Evolutionary conservation across 2,329 filamentous ascomycete species (phyloP), one percentile per base, ranked within the genome.

Genomic region (Ceratocystis smalleyi): DNA sequence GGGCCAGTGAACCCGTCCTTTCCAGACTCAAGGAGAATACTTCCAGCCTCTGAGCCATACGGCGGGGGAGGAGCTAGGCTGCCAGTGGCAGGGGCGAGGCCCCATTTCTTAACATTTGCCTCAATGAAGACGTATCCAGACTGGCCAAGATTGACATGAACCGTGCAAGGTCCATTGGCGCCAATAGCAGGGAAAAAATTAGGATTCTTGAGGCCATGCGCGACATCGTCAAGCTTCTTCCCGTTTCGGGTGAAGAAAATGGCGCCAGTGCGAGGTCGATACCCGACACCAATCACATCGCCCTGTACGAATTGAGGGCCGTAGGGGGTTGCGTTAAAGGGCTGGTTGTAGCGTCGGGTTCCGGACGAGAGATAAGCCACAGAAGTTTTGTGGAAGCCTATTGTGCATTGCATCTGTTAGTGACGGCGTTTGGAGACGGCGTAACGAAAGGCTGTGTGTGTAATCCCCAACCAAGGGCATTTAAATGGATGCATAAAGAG

Each of bases 71-170:
- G 94, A 32, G 94, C 94, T 66, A 99, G 80, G 71, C 90, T 96
- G 66, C 94, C 94, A 1, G 90, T 96, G 82, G 95, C 95, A 4
- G 94, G 94, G 59, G 94, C 94, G 64, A 99, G 78, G 1, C 94
- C 94, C 94, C 94, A 99, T 79, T 97, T 99, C 83, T 99, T 99
- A 67, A 99, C 94, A 71, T 99, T 99, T 67, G 92, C 94, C 75
- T 99, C 94, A 70, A 99, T 97, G 72, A 97, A 99, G 60, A 99
- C 94, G 72, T 97, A 99, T 43, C 94, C 94, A 71, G 94, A 89
- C 73, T 99, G 94, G 6, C 94, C 94, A 73, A 99, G 95, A 74
- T 99, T 99, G 72, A 97, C 94, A 73, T 99, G 92, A 1, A 99
- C 83, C 40, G 86, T 86, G 70, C 89, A 91, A 17, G 94, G 94